Evolutionary conservation across 345 rosid genomes (phyloP).

Genomic region (Gossypium thurberi): DNA sequence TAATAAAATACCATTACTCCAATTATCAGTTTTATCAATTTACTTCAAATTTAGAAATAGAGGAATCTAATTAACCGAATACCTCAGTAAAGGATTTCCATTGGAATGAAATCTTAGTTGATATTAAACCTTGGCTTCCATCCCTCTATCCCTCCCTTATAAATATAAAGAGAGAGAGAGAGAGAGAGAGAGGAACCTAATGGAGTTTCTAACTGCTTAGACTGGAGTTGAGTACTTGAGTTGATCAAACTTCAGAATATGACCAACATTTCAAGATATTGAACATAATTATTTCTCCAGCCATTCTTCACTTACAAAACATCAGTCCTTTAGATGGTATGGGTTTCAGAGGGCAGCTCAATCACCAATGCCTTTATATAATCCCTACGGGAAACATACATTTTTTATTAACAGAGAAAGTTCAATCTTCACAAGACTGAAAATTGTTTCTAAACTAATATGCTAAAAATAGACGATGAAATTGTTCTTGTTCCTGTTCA

Average conservation of each 20-base stretch:
- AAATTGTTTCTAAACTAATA: neutral
- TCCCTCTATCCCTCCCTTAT: too few species aligned
- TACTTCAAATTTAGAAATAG: too few species aligned
- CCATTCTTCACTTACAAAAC: neutral
- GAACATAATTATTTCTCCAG: neutral
- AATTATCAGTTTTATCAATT: too few species aligned
- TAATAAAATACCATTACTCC: too few species aligned
- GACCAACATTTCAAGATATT: neutral
- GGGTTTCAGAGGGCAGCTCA: neutral
- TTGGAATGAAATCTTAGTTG: too few species aligned
- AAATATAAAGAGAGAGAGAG: too few species aligned
- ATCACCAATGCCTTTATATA: neutral
- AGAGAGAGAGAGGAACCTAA: too few species aligned
- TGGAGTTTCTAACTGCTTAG: too few species aligned
- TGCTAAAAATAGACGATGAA: neutral
- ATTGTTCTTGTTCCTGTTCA: neutral
- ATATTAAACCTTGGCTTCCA: too few species aligned
- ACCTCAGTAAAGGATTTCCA: too few species aligned
- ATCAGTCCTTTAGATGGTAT: neutral
- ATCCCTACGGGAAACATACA: neutral
- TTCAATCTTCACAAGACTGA: neutral
- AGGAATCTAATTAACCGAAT: too few species aligned
- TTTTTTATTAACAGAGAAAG: neutral
- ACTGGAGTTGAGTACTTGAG: too few species aligned
- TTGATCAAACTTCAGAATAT: neutral